Base-by-base conservation (phyloP, 179 eudicot genomes). In the Camellia oleifera region DNA sequence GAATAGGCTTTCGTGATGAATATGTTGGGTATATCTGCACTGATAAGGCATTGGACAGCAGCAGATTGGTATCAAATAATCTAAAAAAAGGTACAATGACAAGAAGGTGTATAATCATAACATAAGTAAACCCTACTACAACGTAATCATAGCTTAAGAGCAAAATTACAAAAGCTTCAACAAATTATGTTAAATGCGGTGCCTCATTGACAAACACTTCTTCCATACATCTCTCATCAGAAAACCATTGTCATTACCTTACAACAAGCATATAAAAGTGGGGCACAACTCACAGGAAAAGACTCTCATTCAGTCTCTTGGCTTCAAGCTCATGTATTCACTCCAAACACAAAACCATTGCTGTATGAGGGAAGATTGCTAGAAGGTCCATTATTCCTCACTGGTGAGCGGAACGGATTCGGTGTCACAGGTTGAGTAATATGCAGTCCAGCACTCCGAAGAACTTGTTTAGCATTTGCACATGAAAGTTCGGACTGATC, bases 351-450 rank as follows among this genome's bases (percentile, higher is more conserved):
- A 81, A 87, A 89, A 69, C 84, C 83, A 57, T 89, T 83, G 86
- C 84, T 84, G 72, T 83, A 88, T 4, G 79, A 84, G 54, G 91
- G 89, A 79, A 88, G 78, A 79, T 86, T 88, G 76, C 81, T 84
- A 32, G 81, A 86, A 81, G 83, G 75, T 66, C 81, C 81, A 32
- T 42, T 72, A 65, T 44, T 88, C 73, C 81, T 86, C 70, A 84
- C 86, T 10, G 87, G 87, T 63, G 90, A 88, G 14, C 87, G 89
- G 81, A 88, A 88, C 72, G 90, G 89, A 70, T 86, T 86, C 50
- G 90, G 87, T 14, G 87, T 86, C 78, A 86, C 86, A 0, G 90
- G 89, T 66, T 80, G 85, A 68, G 86, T 82, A 23, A 82, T 79
- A 79, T 84, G 77, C 42, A 84, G 80, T 56, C 89, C 90, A 57